These are phyloP conservation scores for Echinochloa phyllopogon DNA, from an alignment of 176 grass and related monocot genomes.

Conservation along the genomic window DNA sequence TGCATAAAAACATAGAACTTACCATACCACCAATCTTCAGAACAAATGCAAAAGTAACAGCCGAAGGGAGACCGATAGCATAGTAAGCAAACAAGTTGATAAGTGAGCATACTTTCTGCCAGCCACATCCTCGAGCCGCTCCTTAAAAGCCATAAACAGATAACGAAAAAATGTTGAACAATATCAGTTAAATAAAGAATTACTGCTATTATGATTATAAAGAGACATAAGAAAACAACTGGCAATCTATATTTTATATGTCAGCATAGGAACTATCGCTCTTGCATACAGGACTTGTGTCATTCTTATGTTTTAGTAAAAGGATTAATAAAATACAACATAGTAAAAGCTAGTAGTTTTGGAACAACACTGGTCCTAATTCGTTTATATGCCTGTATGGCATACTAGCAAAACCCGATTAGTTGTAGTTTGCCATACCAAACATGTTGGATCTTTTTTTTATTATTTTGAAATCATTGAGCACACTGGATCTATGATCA, in stretches of 20 bases:
- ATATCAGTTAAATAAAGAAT: background rate
- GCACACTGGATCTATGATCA: too few relatives aligned
- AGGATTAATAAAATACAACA: background rate
- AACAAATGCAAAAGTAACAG: constrained; percentile 78
- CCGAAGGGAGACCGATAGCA: constrained; percentile 74
- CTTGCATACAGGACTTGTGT: background rate
- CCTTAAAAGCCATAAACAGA: constrained; percentile 54
- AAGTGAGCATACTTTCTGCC: constrained; percentile 85
- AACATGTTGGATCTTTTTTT: background rate
- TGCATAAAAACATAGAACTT: constrained; percentile 25
- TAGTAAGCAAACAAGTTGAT: constrained; percentile 90
- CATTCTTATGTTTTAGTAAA: background rate
- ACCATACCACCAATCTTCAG: constrained; percentile 80
- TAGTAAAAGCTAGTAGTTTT: background rate
- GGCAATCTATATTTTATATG: background rate
- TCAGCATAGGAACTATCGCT: background rate
- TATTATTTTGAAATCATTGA: background rate
- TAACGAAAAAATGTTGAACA: background rate
- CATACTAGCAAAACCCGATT: background rate
- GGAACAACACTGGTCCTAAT: background rate
- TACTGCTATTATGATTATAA: background rate
- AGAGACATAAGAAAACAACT: background rate
- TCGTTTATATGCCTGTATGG: background rate
- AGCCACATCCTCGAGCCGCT: constrained; percentile 86
- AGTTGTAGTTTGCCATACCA: background rate